phyloP scores from a whole-genome alignment of 257 asterid species.

The Eucommia ulmoides region DNA sequence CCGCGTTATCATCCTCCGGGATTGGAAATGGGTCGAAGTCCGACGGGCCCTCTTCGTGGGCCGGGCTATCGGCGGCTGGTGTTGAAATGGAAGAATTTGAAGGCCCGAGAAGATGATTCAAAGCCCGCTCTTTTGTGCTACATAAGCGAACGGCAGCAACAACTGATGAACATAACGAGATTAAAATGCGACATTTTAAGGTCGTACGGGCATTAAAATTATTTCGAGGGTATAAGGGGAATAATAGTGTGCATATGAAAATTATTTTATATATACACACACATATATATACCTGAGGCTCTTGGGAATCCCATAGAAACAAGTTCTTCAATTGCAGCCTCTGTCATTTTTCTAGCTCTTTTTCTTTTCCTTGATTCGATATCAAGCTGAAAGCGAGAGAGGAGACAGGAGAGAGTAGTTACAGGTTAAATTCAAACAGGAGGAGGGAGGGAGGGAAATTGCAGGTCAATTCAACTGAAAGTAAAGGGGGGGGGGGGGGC shows the following conservation, averaged over 20 bases:
- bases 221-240: not conserved
- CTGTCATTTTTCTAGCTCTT: slow-evolving; percentile 29
- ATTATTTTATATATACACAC: not conserved
- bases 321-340: slow-evolving; percentile 40
- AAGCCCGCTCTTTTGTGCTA: slow-evolving; percentile 39
- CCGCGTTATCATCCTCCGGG: slow-evolving; percentile 11
- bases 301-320: slow-evolving; percentile 55
- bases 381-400: slow-evolving; percentile 48
- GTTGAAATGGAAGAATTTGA: slow-evolving; percentile 12
- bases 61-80: slow-evolving; percentile 10
- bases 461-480: no score
- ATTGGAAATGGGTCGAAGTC: slow-evolving; percentile 9
- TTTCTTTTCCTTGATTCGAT: slow-evolving; percentile 53
- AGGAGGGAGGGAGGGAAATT: no score
- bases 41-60: slow-evolving; percentile 2
- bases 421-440: no score
- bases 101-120: slow-evolving; percentile 34
- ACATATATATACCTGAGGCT: slow-evolving; percentile 39
- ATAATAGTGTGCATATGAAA: not conserved
- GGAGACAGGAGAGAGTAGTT: no score
- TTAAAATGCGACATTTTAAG: not conserved
- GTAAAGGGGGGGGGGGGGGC: no score
- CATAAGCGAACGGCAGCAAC: slow-evolving; percentile 37
- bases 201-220: not conserved
- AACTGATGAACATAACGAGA: slow-evolving; percentile 19